Base-by-base conservation (phyloP, 176 grass and related monocot genomes). In the Cenchrus purpureus region DNA sequence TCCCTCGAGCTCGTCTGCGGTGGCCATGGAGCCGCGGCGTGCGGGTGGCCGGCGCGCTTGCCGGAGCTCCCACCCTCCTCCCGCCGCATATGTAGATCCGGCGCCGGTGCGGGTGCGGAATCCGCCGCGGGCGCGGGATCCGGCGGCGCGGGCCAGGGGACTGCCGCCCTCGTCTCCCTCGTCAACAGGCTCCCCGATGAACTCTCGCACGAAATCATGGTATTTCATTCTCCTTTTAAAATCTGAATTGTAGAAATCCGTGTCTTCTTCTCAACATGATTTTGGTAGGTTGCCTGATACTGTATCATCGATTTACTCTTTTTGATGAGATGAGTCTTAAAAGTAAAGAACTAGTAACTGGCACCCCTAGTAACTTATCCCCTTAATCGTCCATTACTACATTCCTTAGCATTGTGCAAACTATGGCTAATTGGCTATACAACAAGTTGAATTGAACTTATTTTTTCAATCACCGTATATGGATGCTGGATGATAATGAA, bases 191-290 rank as follows among this genome's bases (percentile, higher is more conserved):
- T 99, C 65, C 93, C 90, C 20, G 88, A 94, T 43, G 97, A 99
- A 77, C 72, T 93, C 59, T 94, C 93, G 66, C 93, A 99, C 82
- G 88, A 96, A 7, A 86, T 99, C 88, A 99, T 99, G 97, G 97
- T 88, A 56, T 79, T n/a, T 17, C 28, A 17, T 60, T 52, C 0
- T 17, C 31, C 42, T 20, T 7, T 19, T 77, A 9, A 19, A 34
- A n/a, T 32, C 8, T 54, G 50, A 74, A 25, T 13, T 14, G 49
- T 42, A 85, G 7, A 8, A 50, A 40, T 40, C 25, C 60, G 52
- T 61, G 32, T 46, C 44, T 13, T 58, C 37, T 62, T 82, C 63
- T 70, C 7, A 0, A 70, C 62, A 11, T 52, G 53, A 25, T 56
- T 48, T 44, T 84, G 12, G 9, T 66, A 31, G 62, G 3, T 29